phyloP scores from a whole-genome alignment of 768 basidiomycete species.

The Calocybe gangraenosa region DNA sequence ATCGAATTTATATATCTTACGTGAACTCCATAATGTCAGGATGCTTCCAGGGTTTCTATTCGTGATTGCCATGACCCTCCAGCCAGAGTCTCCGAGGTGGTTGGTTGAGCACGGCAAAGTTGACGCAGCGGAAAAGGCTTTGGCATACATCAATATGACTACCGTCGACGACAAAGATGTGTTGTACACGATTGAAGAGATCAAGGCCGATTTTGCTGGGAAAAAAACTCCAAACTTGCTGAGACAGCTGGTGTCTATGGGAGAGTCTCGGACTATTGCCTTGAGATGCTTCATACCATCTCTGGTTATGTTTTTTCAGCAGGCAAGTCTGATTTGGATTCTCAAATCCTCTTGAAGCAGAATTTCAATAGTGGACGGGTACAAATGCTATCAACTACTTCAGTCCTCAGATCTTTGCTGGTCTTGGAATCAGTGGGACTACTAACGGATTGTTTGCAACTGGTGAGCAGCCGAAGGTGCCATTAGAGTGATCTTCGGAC shows the following conservation, averaged over 20 bases:
- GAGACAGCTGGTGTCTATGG: constrained; percentile 38
- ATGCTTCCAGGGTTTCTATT: constrained; percentile 50
- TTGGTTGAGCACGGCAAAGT: constrained; percentile 42
- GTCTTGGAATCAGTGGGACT: constrained; percentile 41
- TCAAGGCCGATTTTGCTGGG: constrained; percentile 44
- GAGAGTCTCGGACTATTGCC: constrained; percentile 36
- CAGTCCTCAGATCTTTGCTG: constrained; percentile 46
- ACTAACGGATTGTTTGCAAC: constrained; percentile 45
- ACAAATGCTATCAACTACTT: constrained; percentile 56
- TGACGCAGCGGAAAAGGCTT: constrained; percentile 33
- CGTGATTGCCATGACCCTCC: constrained; percentile 38
- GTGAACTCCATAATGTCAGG: constrained; percentile 12
- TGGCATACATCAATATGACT: constrained; percentile 32
- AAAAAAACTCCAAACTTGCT: constrained; percentile 28
- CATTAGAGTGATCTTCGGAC: no score
- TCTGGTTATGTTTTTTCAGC: constrained; percentile 43
- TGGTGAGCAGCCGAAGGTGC: constrained; percentile 23
- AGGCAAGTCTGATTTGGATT: constrained; percentile 12
- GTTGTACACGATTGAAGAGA: constrained; percentile 36
- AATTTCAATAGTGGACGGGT: constrained; percentile 41
- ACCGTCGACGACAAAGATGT: constrained; percentile 30
- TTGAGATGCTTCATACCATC: constrained; percentile 43
- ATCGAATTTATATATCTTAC: not conserved
- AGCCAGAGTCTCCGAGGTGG: constrained; percentile 58
- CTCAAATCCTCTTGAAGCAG: not conserved